phyloP scores from a whole-genome alignment of 2,329 filamentous ascomycete species.

The Lecanosticta acicola region DNA sequence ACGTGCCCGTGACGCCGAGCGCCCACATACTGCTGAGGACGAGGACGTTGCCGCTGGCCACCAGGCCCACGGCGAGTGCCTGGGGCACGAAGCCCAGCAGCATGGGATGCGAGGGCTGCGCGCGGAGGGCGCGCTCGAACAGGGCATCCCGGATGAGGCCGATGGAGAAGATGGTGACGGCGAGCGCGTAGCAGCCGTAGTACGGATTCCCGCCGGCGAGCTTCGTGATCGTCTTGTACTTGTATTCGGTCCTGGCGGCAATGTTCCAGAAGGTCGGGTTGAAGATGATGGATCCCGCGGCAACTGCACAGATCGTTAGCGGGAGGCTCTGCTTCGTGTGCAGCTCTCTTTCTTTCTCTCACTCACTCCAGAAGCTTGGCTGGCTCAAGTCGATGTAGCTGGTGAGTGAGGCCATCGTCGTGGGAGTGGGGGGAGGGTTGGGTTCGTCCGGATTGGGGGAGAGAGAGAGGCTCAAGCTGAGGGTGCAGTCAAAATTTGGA shows the following conservation, averaged over 20 bases:
- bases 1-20: slow-evolving; percentile 90
- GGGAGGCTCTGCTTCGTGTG: not conserved
- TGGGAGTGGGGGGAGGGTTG: too few relatives aligned
- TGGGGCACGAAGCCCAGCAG: slow-evolving; percentile 57
- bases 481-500: too few relatives aligned
- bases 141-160: slow-evolving; percentile 75
- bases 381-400: slow-evolving; percentile 39
- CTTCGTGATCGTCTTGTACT: slow-evolving; percentile 80
- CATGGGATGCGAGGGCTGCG: slow-evolving; percentile 68
- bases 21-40: slow-evolving; percentile 87
- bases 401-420: slow-evolving; percentile 34
- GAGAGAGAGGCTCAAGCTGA: too few relatives aligned
- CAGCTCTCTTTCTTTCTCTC: not conserved
- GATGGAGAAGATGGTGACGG: slow-evolving; percentile 81
- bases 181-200: slow-evolving; percentile 83
- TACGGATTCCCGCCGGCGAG: slow-evolving; percentile 74
- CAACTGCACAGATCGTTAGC: slow-evolving; percentile 14
- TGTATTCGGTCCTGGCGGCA: slow-evolving; percentile 83
- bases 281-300: slow-evolving; percentile 67
- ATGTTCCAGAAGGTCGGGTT: slow-evolving; percentile 99
- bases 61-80: slow-evolving; percentile 63
- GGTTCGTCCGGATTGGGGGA: too few relatives aligned
- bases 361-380: slow-evolving; percentile 45
- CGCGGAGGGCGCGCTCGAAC: slow-evolving; percentile 76
- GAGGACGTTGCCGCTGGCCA: slow-evolving; percentile 72